Percentiles rank a stretch among this genome's conserved stretches.
Evolutionary conservation across 768 basidiomycete species (phyloP).

Genomic region (Strobilomyces confusus): DNA sequence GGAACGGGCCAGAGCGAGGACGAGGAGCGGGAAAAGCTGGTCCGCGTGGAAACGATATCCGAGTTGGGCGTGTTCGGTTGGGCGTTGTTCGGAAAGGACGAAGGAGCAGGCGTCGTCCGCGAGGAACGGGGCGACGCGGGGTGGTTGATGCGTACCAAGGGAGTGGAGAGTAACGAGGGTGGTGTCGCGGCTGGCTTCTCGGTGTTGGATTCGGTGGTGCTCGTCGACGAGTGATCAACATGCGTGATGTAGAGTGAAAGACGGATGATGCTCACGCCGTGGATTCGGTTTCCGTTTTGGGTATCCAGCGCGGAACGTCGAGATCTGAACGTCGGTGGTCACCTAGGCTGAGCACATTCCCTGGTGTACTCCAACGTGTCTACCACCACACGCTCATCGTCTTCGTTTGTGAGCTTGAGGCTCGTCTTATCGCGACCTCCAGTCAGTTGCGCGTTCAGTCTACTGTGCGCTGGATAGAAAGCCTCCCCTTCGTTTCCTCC

Average conservation of each 20-base stretch:
- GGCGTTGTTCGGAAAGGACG: slow-evolving; percentile 64
- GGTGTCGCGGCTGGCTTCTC: slow-evolving; percentile 53
- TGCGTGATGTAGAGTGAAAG: too few relatives aligned
- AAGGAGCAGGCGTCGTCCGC: slow-evolving; percentile 26
- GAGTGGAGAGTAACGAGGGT: slow-evolving; percentile 78
- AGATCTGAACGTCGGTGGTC: too few relatives aligned
- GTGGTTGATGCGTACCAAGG: slow-evolving; percentile 87
- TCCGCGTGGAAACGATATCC: slow-evolving; percentile 70
- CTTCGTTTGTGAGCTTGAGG: not conserved
- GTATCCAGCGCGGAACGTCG: too few relatives aligned
- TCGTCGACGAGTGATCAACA: slow-evolving; percentile 39
- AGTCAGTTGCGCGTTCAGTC: not conserved
- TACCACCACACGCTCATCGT: not conserved
- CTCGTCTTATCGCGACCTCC: not conserved
- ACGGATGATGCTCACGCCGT: too few relatives aligned
- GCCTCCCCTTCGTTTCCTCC: not conserved
- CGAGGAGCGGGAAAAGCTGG: slow-evolving; percentile 23
- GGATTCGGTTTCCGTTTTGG: too few relatives aligned
- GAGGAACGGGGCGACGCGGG: slow-evolving; percentile 66
- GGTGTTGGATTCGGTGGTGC: slow-evolving; percentile 65
- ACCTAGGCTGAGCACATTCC: not conserved
- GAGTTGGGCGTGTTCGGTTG: slow-evolving; percentile 94
- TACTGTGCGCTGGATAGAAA: not conserved
- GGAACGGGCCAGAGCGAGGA: not conserved
- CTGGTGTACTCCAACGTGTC: not conserved